Percentiles rank a stretch among this genome's conserved stretches.
phyloP scores from a whole-genome alignment of 345 rosid species.

The Kernera saxatilis region DNA sequence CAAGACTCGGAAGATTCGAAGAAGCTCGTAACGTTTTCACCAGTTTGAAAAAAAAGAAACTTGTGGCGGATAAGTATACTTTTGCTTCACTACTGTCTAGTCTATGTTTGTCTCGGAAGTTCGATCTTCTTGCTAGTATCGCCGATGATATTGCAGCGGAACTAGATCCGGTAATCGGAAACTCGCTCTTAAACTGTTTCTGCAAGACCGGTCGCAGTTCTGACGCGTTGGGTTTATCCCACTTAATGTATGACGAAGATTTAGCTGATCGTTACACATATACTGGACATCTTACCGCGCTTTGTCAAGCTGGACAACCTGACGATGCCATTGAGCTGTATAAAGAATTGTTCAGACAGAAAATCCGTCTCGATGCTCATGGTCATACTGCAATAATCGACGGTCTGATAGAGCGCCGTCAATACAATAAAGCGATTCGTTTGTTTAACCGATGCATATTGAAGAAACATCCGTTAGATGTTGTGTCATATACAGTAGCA shows the following conservation, averaged over 20 bases:
- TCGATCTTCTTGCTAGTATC: slow-evolving; percentile 32
- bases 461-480: slow-evolving; percentile 50
- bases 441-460: slow-evolving; percentile 43
- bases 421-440: slow-evolving; percentile 37
- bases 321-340: slow-evolving; percentile 49
- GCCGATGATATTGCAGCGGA: slow-evolving; percentile 29
- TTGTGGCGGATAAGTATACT: slow-evolving; percentile 66
- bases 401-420: slow-evolving; percentile 45
- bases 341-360: slow-evolving; percentile 28
- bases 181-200: slow-evolving; percentile 49
- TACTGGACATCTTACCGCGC: slow-evolving; percentile 50
- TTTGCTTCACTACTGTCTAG: slow-evolving; percentile 49
- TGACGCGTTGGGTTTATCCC: slow-evolving; percentile 38
- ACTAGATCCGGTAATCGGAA: slow-evolving; percentile 45
- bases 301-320: slow-evolving; percentile 37
- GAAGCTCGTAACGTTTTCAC: slow-evolving; percentile 47
- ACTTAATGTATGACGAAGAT: slow-evolving; percentile 42
- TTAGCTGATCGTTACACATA: slow-evolving; percentile 49
- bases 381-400: slow-evolving; percentile 53
- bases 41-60: slow-evolving; percentile 33
- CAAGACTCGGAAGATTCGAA: slow-evolving; percentile 49
- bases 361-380: slow-evolving; percentile 45
- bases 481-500: slow-evolving; percentile 56
- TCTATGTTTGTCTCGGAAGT: slow-evolving; percentile 38
- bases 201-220: slow-evolving; percentile 47